Base-by-base conservation (phyloP, 208 protist species). In the Trypanosoma boissoni region DNA sequence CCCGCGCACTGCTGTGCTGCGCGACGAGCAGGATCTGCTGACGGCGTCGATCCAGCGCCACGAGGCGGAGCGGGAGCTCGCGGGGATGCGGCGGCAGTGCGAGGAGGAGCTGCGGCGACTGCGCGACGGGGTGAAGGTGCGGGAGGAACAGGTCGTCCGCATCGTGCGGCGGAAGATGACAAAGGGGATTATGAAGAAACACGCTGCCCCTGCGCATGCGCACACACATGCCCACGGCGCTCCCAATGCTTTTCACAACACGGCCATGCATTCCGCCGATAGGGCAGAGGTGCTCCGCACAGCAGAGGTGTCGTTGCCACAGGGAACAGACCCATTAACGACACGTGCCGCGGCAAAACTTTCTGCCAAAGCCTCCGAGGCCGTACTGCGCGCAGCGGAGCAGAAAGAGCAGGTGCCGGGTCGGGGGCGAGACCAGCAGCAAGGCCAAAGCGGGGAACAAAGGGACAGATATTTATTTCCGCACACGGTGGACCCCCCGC, bases 1-100 rank as follows among this genome's bases (percentile, higher is more conserved):
- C 28, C 74, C 83, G 46, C 76, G 74, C 2, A 61, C 87, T 6
- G 55, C 71, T 26, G 63, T 80, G 52, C 71, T 80, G 50, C 74
- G 76, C 5, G 71, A 64, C 3, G 83, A 91, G 63, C 76, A 85
- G 63, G 57, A 60, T 46, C 61, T 91, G 42, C 64, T 91, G 21
- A 63, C 48, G n/a, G 76, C 74, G 20, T 82, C 76, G 8, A 63
- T 91, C 50, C 62, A 68, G 31, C 70, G 83, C 0, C 68, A 87
- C 28, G 49, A 64, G 37, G 83, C 76, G 10, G 79, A 91, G 72
- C 70, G 79, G 16, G 59, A 82, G 39, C 50, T 91, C 6, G 74
- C 77, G 31, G 65, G 51, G 41, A 63, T 76, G 57, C 76, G 74
- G 2, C 73, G 79, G 39, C 68, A 66, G 9, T 80, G 57, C 44